Evolutionary conservation across 139 green algal genomes (phyloP).

Genomic region (Dunaliella primolecta): DNA sequence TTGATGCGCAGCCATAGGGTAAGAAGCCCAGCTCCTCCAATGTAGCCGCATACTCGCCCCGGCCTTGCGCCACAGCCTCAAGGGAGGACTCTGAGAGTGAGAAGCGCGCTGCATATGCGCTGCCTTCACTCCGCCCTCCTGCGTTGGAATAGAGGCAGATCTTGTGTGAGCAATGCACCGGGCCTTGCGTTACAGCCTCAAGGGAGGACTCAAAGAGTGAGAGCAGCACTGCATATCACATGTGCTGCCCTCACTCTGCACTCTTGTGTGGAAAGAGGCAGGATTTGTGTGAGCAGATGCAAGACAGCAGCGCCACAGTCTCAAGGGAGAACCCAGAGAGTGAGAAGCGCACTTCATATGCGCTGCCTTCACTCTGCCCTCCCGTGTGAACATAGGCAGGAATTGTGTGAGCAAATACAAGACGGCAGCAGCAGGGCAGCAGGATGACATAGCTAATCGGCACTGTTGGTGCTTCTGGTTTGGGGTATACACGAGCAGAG

Average conservation of each 20-base stretch:
- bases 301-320: no score
- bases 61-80: constrained; percentile 62
- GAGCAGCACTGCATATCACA: constrained; percentile 40
- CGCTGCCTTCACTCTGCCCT: constrained; percentile 14
- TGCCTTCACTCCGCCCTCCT: constrained; percentile 27
- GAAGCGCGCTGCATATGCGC: constrained; percentile 35
- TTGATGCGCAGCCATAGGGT: background rate
- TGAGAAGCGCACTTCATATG: constrained; percentile 41
- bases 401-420: no score
- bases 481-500: no score
- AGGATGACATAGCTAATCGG: no score
- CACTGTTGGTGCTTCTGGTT: no score
- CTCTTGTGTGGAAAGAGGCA: no score
- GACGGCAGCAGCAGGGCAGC: no score
- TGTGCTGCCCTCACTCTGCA: constrained; percentile 12
- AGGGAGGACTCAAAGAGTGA: constrained; percentile 58
- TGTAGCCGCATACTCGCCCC: constrained; percentile 65
- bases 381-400: no score
- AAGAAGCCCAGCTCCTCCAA: constrained; percentile 76
- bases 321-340: constrained; percentile 64
- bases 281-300: no score
- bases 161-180: no score
- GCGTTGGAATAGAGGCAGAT: no score
- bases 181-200: constrained; percentile 62
- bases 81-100: constrained; percentile 58